Evolutionary conservation across 179 eudicot species (phyloP).

Genomic region (Patellifolia procumbens): DNA sequence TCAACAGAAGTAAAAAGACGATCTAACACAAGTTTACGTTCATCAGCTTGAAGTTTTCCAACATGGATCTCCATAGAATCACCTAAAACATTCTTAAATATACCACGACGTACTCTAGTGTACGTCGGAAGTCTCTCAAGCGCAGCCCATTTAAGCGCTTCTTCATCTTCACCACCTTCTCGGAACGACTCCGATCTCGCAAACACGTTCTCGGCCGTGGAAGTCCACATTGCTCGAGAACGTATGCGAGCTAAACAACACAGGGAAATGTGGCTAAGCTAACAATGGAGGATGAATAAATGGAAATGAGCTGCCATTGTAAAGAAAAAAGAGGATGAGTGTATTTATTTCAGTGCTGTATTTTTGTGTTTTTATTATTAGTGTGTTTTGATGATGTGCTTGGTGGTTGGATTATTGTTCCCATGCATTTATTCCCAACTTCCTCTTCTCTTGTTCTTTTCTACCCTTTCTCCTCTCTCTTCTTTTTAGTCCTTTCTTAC

Average conservation of each 20-base stretch:
- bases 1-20: slow-evolving; percentile 60
- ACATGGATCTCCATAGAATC: slow-evolving; percentile 66
- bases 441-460: too few species aligned
- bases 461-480: too few species aligned
- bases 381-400: not conserved
- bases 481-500: too few species aligned
- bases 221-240: slow-evolving; percentile 57
- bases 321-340: too few species aligned
- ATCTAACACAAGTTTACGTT: slow-evolving; percentile 63
- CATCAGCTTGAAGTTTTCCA: slow-evolving; percentile 48
- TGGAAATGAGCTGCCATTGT: slow-evolving; percentile 13
- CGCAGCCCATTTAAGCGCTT: slow-evolving; percentile 91
- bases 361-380: not conserved
- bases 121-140: slow-evolving; percentile 89
- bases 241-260: too few species aligned
- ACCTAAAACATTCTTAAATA: slow-evolving; percentile 58
- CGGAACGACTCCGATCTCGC: slow-evolving; percentile 69
- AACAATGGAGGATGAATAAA: not conserved
- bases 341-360: slow-evolving; percentile 1
- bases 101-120: slow-evolving; percentile 64
- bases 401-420: too few species aligned
- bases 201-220: slow-evolving; percentile 64
- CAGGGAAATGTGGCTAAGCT: too few species aligned
- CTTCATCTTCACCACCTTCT: slow-evolving; percentile 70
- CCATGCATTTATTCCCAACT: too few species aligned